Evolutionary conservation across 1,284 basidiomycete species (phyloP), one percentile per base, ranked within the genome.

Genomic region (Leccinum insolens): DNA sequence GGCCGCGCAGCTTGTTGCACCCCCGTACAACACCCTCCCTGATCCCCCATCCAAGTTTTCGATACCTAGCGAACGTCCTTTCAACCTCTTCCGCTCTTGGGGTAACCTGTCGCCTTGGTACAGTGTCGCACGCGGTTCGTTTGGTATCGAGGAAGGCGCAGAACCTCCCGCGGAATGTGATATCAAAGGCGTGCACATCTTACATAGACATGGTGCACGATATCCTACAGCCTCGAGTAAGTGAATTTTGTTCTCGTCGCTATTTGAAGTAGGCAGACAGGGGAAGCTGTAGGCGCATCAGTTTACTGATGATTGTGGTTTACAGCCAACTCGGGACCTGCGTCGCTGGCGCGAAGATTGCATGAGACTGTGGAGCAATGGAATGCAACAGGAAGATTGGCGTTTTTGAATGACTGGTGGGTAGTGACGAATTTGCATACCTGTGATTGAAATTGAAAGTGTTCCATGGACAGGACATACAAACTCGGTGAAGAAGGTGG

Each of bases 51-150:
- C 64, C 49, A 66, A 68, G 62, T 62, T 57, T 55, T 62, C 63
- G 28, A 70, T 60, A 63, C 60, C 77, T 74, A 28, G 28, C 3
- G 72, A 76, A 28, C 71, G 74, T 22, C 64, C 73, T 2, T 92
- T 90, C 71, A 86, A 90, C 75, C 75, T 95, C 49, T 88, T 94
- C 79, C 87, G 85, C 73, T 85, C 87, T 61, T 94, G 94, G 92
- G 94, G 94, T 0, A 95, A 95, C 75, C 79, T 95, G 52, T 89
- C 91, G 0, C 94, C 94, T 8, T 95, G 93, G 91, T 94, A 91
- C 78, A 93, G 90, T 67, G 89, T 94, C 59, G 82, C 82, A n/a
- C 82, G 81, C 37, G 86, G 83, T 11, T 81, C 85, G 2, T 95
- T 94, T 78, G 94, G 94, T 2, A 73, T 95, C 8, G 84, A 91